Conservation (phyloP, 2,329 filamentous ascomycete species). For the Aspergillus costaricaensis region DNA sequence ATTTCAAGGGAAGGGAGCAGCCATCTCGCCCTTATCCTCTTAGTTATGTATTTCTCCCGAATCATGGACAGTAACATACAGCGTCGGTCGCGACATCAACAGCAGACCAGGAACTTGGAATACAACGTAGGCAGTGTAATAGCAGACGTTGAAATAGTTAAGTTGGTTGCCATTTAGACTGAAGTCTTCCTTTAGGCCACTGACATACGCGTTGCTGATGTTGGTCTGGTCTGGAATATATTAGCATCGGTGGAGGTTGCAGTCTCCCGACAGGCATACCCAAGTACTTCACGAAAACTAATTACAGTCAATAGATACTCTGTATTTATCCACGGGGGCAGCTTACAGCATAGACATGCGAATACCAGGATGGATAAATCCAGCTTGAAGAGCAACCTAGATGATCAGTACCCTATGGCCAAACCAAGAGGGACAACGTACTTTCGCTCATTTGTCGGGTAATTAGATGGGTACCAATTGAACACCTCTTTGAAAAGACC, state of each 20-base stretch:
- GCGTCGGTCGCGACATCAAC: conserved; percentile 31
- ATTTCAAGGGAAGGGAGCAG: conserved; percentile 35
- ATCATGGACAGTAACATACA: conserved; percentile 20
- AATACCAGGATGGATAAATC: conserved; percentile 36
- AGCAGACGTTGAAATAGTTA: conserved; percentile 37
- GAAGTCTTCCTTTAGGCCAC: conserved; percentile 36
- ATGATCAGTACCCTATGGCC: neutral
- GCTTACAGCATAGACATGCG: conserved; percentile 36
- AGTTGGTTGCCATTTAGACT: conserved; percentile 33
- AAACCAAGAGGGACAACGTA: conserved; percentile 9
- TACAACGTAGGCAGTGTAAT: conserved; percentile 33
- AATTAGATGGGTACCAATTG: conserved; percentile 36
- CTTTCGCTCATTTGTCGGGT: conserved; percentile 33
- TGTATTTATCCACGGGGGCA: too few relatives aligned
- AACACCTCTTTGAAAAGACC: conserved; percentile 34
- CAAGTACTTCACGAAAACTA: conserved; percentile 33
- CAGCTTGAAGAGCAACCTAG: conserved; percentile 33
- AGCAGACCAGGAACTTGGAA: conserved; percentile 35
- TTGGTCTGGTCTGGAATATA: conserved; percentile 30
- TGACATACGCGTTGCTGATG: conserved; percentile 39
- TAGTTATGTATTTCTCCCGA: neutral
- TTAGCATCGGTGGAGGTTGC: neutral
- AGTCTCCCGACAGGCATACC: conserved; percentile 13
- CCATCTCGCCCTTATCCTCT: conserved; percentile 26
- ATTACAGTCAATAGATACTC: neutral